Evolutionary conservation across 2,329 filamentous ascomycete species (phyloP).

Genomic region (Lanzia echinophila): DNA sequence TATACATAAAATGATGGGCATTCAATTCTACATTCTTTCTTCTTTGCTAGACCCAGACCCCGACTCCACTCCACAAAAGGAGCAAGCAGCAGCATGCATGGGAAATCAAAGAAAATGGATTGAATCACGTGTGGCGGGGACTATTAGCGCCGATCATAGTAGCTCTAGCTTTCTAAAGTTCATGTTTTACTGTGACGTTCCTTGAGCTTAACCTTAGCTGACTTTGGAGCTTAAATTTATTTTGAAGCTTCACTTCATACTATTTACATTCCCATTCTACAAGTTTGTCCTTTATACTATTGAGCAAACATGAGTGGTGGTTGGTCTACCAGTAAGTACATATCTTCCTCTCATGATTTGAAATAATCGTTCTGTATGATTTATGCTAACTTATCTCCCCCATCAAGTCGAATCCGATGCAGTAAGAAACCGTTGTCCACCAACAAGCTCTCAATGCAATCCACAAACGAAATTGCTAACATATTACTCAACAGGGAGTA

Average conservation of each 20-base stretch:
- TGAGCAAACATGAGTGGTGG: slow-evolving; percentile 62
- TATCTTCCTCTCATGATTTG: slow-evolving; percentile 5
- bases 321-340: slow-evolving; percentile 77
- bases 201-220: slow-evolving; percentile 8
- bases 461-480: background rate
- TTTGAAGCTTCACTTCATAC: background rate
- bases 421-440: slow-evolving; percentile 44
- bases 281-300: background rate
- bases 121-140: slow-evolving; percentile 1
- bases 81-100: no score
- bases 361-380: slow-evolving; percentile 12
- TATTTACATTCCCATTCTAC: background rate
- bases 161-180: background rate
- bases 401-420: slow-evolving; percentile 79
- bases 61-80: no score
- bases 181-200: no score
- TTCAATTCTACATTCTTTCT: no score
- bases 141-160: slow-evolving; percentile 6
- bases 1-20: no score
- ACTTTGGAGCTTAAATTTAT: no score
- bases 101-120: background rate
- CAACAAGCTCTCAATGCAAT: background rate
- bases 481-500: slow-evolving; percentile 56
- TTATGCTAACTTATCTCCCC: slow-evolving; percentile 14
- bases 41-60: no score